Evolutionary conservation across 305 asterid species (phyloP), one percentile per base, ranked within the genome.

Genomic region (Fraxinus paxiana): DNA sequence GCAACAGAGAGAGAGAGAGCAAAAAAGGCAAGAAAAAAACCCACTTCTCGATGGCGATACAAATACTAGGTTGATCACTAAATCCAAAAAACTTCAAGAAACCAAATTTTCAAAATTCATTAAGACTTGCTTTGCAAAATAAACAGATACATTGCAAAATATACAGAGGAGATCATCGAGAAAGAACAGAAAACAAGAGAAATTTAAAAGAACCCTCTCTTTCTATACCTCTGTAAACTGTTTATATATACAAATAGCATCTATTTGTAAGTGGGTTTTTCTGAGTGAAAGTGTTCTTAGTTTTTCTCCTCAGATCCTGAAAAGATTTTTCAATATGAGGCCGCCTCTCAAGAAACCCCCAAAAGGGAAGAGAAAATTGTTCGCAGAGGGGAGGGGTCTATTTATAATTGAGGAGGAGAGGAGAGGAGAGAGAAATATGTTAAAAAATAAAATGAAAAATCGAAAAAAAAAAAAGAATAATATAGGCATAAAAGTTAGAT

Each of bases 311-410:
- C 85, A 28, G 88, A 83, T 85, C 84, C 80, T 67, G 41, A 26
- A 79, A 81, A 41, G 28, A 43, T 28, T 33, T 78, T 43, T 59
- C 69, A 54, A 72, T 83, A 31, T 77, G 78, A 85, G 88, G 86
- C 77, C 82, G 86, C 83, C 90, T 83, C 84, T 74, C 82, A 80
- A 81, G 83, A 84, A 86, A 87, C 88, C 81, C 81, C 75, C 30
- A 85, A 83, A 81, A 83, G 82, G 79, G 76, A 83, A 82, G 81
- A 82, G 82, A 80, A 22, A 33, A 0, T 5, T 0, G 0, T 0
- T 6, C 0, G 1, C 1, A 0, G 1, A 0, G 0, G 26, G 8
- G 0, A 1, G 26, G 61, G 82, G 78, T 78, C 0, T 87, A 87
- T 87, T 87, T 87, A 87, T 87, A 85, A 69, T 56, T 38, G 81